phyloP scores from a whole-genome alignment of 1,284 basidiomycete genomes.

The Pyrrhoderma lamaoense region DNA sequence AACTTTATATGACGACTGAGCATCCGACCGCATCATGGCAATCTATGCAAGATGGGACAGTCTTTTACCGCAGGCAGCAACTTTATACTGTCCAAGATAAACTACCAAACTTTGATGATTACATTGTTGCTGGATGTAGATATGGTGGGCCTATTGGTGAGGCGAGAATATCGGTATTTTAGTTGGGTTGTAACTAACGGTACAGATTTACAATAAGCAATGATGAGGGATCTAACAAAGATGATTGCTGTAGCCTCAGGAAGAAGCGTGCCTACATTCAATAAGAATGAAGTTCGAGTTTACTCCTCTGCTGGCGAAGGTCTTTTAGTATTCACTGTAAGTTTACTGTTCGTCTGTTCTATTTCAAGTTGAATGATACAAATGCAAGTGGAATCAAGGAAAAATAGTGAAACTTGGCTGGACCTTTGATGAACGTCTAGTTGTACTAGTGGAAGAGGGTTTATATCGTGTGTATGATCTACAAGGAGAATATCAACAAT shows the following conservation, averaged over 20 bases:
- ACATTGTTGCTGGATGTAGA: slow-evolving; percentile 72
- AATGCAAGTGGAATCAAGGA: slow-evolving; percentile 72
- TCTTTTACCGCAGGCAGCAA: slow-evolving; percentile 75
- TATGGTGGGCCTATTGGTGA: slow-evolving; percentile 86
- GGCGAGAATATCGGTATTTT: slow-evolving; percentile 18
- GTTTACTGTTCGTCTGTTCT: slow-evolving; percentile 29
- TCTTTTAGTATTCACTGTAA: slow-evolving; percentile 46
- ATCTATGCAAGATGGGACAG: slow-evolving; percentile 70
- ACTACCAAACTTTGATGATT: slow-evolving; percentile 74
- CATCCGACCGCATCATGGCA: slow-evolving; percentile 76
- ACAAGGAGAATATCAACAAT: slow-evolving; percentile 77
- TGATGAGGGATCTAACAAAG: slow-evolving; percentile 83
- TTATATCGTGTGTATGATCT: slow-evolving; percentile 87
- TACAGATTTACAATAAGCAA: slow-evolving; percentile 41
- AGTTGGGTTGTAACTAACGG: background rate
- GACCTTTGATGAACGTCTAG: slow-evolving; percentile 74
- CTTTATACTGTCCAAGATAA: slow-evolving; percentile 82
- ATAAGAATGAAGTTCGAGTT: slow-evolving; percentile 73
- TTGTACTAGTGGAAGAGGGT: slow-evolving; percentile 89
- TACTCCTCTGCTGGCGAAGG: slow-evolving; percentile 69
- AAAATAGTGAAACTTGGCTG: slow-evolving; percentile 79
- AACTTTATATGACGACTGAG: slow-evolving; percentile 29
- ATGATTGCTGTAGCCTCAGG: slow-evolving; percentile 59
- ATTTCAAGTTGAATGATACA: slow-evolving; percentile 21
- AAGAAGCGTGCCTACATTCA: slow-evolving; percentile 48